phyloP scores from a whole-genome alignment of 768 basidiomycete genomes.

The Polyporus arcularius region DNA sequence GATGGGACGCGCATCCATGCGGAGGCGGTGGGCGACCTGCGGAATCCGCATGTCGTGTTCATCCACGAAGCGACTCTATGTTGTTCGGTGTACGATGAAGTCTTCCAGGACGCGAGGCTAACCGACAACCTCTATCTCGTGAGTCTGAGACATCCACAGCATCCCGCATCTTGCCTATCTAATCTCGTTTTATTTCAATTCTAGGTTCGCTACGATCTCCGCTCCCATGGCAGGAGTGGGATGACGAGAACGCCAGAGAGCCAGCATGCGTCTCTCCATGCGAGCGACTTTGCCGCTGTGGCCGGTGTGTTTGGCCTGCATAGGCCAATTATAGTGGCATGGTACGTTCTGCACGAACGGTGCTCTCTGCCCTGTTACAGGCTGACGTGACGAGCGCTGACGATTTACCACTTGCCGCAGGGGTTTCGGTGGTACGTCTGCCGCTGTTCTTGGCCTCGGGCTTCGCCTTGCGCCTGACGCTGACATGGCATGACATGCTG shows the following conservation, averaged over 20 bases:
- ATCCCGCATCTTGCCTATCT: neutral
- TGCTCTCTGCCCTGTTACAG: neutral
- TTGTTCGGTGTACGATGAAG: conserved; percentile 20
- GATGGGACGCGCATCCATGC: conserved; percentile 26
- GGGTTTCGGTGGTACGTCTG: conserved; percentile 11
- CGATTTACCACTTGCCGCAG: neutral
- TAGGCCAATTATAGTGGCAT: conserved; percentile 23
- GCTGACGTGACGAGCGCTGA: neutral
- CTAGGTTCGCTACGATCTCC: conserved; percentile 29
- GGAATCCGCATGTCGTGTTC: conserved; percentile 25
- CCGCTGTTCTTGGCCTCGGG: no score
- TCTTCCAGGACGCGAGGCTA: conserved; percentile 19
- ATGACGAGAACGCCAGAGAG: conserved; percentile 10
- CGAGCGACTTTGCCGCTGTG: conserved; percentile 26
- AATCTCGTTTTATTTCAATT: neutral
- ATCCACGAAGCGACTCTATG: conserved; percentile 23
- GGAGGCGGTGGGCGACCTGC: conserved; percentile 24
- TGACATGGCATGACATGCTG: no score
- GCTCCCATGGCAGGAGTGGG: conserved; percentile 26
- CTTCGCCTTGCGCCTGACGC: no score
- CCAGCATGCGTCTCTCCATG: conserved; percentile 15
- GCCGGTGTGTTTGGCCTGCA: conserved; percentile 21
- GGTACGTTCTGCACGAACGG: conserved; percentile 12
- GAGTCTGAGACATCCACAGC: neutral
- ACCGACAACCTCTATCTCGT: conserved; percentile 24